Conservation (phyloP, 176 grass and related monocot species). For the Aechmea fasciata region DNA sequence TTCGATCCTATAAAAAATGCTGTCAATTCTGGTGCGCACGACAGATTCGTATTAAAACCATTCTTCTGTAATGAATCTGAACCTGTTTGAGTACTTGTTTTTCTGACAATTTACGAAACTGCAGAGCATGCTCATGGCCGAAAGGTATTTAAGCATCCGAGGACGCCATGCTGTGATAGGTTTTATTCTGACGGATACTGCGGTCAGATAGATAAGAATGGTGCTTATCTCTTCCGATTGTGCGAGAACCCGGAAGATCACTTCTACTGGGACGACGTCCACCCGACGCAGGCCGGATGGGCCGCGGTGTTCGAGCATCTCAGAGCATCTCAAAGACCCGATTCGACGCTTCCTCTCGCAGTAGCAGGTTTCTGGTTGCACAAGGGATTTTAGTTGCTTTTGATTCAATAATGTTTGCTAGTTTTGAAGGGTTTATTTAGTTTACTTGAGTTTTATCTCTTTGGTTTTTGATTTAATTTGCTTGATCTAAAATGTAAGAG, state of each 20-base stretch:
- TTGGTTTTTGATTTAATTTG: too few species aligned
- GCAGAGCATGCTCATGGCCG: neutral
- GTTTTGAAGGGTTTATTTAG: too few species aligned
- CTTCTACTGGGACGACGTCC: conserved; percentile 83
- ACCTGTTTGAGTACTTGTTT: too few species aligned
- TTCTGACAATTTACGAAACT: conserved; percentile 5
- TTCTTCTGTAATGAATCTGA: too few species aligned
- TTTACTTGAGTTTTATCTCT: too few species aligned
- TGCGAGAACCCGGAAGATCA: conserved; percentile 31
- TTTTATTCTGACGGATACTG: conserved; percentile 35
- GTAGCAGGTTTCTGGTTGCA: too few species aligned
- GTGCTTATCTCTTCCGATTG: conserved; percentile 37
- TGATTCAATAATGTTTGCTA: too few species aligned
- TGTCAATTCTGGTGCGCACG: neutral
- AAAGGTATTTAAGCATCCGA: conserved; percentile 21
- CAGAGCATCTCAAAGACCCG: conserved; percentile 20
- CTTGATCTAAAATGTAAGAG: too few species aligned
- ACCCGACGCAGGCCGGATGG: conserved; percentile 84
- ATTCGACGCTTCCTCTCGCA: conserved; percentile 36
- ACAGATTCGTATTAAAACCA: too few species aligned
- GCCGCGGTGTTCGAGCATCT: conserved; percentile 41
- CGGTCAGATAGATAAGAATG: conserved; percentile 56
- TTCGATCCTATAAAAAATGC: conserved; percentile 32
- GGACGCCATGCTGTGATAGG: conserved; percentile 59
- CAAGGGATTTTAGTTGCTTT: too few species aligned